Evolutionary conservation across 192 early-diverging fungal genomes (phyloP), one percentile per base, ranked within the genome.

Genomic region (Rhizophagus clarus): DNA sequence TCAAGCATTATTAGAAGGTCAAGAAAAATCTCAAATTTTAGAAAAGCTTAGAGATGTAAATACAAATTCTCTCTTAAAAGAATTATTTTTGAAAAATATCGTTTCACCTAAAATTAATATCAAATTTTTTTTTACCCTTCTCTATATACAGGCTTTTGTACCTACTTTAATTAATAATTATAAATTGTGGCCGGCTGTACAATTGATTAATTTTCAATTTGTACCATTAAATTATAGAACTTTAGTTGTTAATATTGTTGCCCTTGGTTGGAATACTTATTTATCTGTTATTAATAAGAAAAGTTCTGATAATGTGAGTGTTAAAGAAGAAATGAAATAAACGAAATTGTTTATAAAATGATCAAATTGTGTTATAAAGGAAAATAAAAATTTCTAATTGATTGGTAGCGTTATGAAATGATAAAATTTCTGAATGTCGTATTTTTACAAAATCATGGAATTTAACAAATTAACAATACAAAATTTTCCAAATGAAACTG

Each of bases 151-250:
- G 79, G 86, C 84, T 20, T 92, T 90, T 73, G 79, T 83, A 17
- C 84, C 79, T 31, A 92, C 94, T 9, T 61, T 94, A 32, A 84
- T 87, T 24, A 90, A 88, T 56, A 96, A 95, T 82, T 95, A 90
- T 79, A 94, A 90, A 77, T 61, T 96, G 4, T 96, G 95, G 95
- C 94, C 94, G 14, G 88, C 90, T 4, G 91, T 96, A 34, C 95
- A 96, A 79, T 72, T 91, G 12, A 71, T 87, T 37, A 96, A 96
- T 81, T 96, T 96, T 86, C 91, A 88, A 68, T 86, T 94, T 74
- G 86, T 91, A 3, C 95, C 95, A 20, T 82, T 95, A 28, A 85
- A 94, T 47, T 92, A 96, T 82, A 90, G 91, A 26, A 71, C 90
- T 12, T 85, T 95, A 83, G 89, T 93, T 1, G 92, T 88, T 61